Evolutionary conservation across 805 yeast species (phyloP), one percentile per base, ranked within the genome.

Genomic region (Starmera amethionina): DNA sequence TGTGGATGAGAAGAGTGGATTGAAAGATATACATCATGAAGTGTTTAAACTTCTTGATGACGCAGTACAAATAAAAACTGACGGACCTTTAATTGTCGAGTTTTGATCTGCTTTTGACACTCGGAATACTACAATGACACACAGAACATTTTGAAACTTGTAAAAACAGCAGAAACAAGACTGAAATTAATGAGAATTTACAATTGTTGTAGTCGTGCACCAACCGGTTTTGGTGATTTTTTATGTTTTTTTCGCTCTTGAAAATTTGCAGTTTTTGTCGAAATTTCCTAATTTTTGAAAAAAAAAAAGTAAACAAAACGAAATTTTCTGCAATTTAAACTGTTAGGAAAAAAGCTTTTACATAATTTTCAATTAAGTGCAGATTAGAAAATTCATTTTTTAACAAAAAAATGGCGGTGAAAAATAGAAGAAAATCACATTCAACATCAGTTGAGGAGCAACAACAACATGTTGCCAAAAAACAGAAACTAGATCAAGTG

Each of bases 61-160:
- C 3, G 45, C 45, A 16, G 41, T 42, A 3, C 34, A 32, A 15
- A 45, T 54, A 15, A 35, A 37, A 7, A 45, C 45, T 27, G 35
- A 37, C 4, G 57, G 55, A 3, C 52, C 55, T 3, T 40, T 52
- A 9, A 40, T 52, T 10, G 52, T 50, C 5, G 43, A 46, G 3
- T 39, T 13, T 49, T 46, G 22, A 39, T 31, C 11, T n/a, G n/a
- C n/a, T n/a, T n/a, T n/a, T n/a, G n/a, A n/a, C n/a, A n/a, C n/a
- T n/a, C n/a, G n/a, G n/a, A n/a, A n/a, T n/a, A n/a, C n/a, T n/a
- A n/a, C n/a, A n/a, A 22, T 22, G 25, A 22, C 7, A 22, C 4
- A 22, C 25, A 22, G 25, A 22, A 22, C 25, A 22, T 7, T n/a
- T n/a, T n/a, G n/a, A n/a, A n/a, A n/a, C n/a, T n/a, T n/a, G n/a